Evolutionary conservation across 2,329 filamentous ascomycete species (phyloP).

Genomic region (Cryphonectria parasitica): DNA sequence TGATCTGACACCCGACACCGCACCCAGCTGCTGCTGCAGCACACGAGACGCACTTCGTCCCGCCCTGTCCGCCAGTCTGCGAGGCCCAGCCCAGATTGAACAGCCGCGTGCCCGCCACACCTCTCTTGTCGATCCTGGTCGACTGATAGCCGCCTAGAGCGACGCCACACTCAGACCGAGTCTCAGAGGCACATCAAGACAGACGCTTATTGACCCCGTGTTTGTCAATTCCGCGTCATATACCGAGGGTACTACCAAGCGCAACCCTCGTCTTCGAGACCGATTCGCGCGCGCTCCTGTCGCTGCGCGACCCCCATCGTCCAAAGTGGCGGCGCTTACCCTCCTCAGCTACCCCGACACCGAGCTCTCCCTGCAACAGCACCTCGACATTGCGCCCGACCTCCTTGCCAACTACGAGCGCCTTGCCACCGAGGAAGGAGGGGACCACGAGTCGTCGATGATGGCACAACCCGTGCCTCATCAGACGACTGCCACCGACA

Average conservation of each 20-base stretch:
- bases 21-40: neutral
- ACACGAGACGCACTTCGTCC: neutral
- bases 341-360: constrained; percentile 56
- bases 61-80: neutral
- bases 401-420: constrained; percentile 52
- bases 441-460: constrained; percentile 65
- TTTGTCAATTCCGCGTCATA: neutral
- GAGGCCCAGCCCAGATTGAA: neutral
- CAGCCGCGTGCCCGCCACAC: constrained; percentile 10
- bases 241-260: neutral
- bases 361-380: constrained; percentile 63
- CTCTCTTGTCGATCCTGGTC: constrained; percentile 8
- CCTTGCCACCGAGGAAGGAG: constrained; percentile 54
- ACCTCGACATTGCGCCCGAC: constrained; percentile 59
- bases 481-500: constrained; percentile 59
- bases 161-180: constrained; percentile 16
- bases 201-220: constrained; percentile 16
- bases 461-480: constrained; percentile 75
- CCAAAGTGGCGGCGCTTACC: constrained; percentile 60
- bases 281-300: constrained; percentile 39
- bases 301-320: constrained; percentile 37
- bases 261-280: constrained; percentile 11
- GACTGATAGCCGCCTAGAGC: constrained; percentile 18
- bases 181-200: neutral
- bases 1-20: neutral